phyloP scores from a whole-genome alignment of 345 rosid species.

The Streptanthus diversifolius region DNA sequence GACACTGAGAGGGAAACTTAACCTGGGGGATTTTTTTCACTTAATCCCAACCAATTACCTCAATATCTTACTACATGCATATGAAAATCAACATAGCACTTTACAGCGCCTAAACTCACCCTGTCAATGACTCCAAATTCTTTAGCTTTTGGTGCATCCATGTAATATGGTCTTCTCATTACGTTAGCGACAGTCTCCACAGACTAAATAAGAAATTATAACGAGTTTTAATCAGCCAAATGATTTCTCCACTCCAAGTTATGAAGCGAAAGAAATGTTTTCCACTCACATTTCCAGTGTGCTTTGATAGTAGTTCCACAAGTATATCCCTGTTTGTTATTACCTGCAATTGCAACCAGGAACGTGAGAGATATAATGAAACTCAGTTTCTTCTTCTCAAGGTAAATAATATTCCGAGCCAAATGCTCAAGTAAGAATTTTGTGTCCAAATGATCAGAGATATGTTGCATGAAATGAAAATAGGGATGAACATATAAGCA shows the following conservation, averaged over 20 bases:
- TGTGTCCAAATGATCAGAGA: neutral
- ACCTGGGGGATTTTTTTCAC: neutral
- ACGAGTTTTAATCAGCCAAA: conserved; percentile 1
- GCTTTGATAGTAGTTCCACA: conserved; percentile 74
- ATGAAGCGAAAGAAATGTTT: conserved; percentile 1
- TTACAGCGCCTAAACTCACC: conserved; percentile 37
- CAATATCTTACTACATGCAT: conserved; percentile 1
- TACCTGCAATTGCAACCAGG: conserved; percentile 47
- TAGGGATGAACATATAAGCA: neutral
- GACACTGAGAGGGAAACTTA: neutral
- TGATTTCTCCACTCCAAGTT: neutral
- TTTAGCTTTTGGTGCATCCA: conserved; percentile 69
- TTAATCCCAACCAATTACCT: neutral
- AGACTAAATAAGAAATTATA: conserved; percentile 42
- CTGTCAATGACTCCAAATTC: conserved; percentile 88
- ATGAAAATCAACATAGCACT: neutral
- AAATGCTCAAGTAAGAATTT: neutral
- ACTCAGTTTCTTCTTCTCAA: neutral
- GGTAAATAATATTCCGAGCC: neutral
- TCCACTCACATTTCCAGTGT: conserved; percentile 72
- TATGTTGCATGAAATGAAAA: neutral
- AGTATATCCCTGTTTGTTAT: conserved; percentile 62
- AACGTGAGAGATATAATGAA: neutral
- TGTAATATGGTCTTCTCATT: conserved; percentile 65
- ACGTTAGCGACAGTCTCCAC: conserved; percentile 58